phyloP scores from a whole-genome alignment of 2,329 filamentous ascomycete species.

The Fusarium armeniacum region DNA sequence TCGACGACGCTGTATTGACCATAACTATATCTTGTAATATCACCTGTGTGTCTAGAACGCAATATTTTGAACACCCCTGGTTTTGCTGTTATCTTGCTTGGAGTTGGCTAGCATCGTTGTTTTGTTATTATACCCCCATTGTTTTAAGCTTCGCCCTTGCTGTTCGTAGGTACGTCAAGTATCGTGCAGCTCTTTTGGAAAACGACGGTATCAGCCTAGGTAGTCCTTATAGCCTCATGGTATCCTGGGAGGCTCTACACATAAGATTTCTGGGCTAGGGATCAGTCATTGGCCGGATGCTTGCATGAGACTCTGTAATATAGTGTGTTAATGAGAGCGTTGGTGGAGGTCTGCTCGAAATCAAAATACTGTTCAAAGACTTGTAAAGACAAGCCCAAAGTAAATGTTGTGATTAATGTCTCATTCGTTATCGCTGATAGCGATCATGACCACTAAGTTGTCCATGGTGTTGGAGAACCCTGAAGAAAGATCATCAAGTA shows the following conservation, averaged over 20 bases:
- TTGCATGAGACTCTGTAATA: constrained; percentile 10
- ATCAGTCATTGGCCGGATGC: constrained; percentile 8
- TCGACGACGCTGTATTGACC: constrained; percentile 35
- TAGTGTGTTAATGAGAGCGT: constrained; percentile 20
- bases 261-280: constrained; percentile 14
- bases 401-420: neutral
- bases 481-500: neutral
- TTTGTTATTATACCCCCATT: constrained; percentile 48
- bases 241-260: neutral
- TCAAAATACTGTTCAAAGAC: constrained; percentile 10
- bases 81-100: constrained; percentile 25
- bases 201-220: constrained; percentile 11
- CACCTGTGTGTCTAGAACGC: constrained; percentile 23
- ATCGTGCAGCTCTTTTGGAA: constrained; percentile 6
- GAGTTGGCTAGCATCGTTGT: constrained; percentile 43
- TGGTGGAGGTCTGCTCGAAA: constrained; percentile 9
- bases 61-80: constrained; percentile 16
- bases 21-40: constrained; percentile 43
- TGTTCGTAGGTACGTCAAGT: constrained; percentile 13
- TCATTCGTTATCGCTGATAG: neutral
- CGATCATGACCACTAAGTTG: neutral
- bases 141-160: constrained; percentile 30
- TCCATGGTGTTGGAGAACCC: neutral
- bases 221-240: constrained; percentile 3
- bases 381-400: neutral